Percentiles rank a stretch among this genome's conserved stretches.
These are phyloP conservation scores for Thermochaetoides thermophila DNA, from an alignment of 495 filamentous ascomycete genomes.

Conservation along the genomic window DNA sequence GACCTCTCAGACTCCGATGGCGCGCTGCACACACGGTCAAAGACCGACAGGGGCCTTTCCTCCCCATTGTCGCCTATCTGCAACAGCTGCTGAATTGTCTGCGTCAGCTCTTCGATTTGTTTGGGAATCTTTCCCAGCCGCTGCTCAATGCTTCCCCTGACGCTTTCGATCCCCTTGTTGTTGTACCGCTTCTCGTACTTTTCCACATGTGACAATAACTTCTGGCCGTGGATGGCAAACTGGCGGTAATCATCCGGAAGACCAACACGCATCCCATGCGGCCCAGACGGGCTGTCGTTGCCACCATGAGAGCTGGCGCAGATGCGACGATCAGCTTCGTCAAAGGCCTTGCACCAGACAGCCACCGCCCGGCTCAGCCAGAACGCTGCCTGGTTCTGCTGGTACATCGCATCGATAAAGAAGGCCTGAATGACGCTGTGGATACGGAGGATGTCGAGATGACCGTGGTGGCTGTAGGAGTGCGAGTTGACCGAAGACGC, in stretches of 20 bases:
- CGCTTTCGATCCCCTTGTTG: too few relatives aligned
- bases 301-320: slow-evolving; percentile 34
- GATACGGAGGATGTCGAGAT: slow-evolving; percentile 57
- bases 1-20: slow-evolving; percentile 40
- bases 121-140: slow-evolving; percentile 37
- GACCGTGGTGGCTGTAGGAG: slow-evolving; percentile 39
- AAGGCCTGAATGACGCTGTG: slow-evolving; percentile 72
- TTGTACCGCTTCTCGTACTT: slow-evolving; percentile 29
- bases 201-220: slow-evolving; percentile 35
- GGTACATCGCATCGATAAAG: slow-evolving; percentile 52
- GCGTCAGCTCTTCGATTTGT: slow-evolving; percentile 42
- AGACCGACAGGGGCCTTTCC: slow-evolving; percentile 46
- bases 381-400: slow-evolving; percentile 39
- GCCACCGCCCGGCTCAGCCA: slow-evolving; percentile 48
- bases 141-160: slow-evolving; percentile 31
- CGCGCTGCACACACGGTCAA: slow-evolving; percentile 54
- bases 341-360: slow-evolving; percentile 49
- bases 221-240: slow-evolving; percentile 52
- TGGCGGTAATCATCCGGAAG: slow-evolving; percentile 57
- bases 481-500: too few relatives aligned
- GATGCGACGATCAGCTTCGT: slow-evolving; percentile 45
- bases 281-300: too few relatives aligned
- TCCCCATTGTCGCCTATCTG: slow-evolving; percentile 22
- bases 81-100: slow-evolving; percentile 30
- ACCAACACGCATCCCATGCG: too few relatives aligned